A percentile compares a stretch with the other conserved stretches of the same genome.
These are phyloP conservation scores for Beauveria sp. DNA, from an alignment of 2,329 filamentous ascomycete species.

Conservation along the genomic window DNA sequence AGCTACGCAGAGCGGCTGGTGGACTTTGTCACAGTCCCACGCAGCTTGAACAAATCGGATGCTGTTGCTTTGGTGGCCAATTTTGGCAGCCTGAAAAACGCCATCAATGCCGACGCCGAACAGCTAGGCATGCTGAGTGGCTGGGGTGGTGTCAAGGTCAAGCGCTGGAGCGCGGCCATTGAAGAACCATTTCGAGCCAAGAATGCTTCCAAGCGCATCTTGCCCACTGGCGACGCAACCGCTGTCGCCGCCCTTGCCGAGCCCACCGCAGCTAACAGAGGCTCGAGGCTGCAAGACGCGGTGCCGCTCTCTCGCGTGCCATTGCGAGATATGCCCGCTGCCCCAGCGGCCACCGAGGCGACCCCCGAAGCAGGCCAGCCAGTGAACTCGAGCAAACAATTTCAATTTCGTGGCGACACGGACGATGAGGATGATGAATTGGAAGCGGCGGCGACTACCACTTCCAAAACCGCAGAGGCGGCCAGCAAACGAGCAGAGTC, in stretches of 20 bases:
- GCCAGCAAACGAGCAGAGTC: not conserved
- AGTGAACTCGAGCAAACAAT: conserved; percentile 22
- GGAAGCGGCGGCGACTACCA: conserved; percentile 42
- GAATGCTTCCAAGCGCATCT: conserved; percentile 51
- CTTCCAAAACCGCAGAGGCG: conserved; percentile 28
- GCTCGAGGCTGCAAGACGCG: conserved; percentile 29
- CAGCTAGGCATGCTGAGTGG: conserved; percentile 78
- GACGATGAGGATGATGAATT: conserved; percentile 43
- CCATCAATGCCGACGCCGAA: conserved; percentile 81
- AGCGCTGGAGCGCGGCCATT: conserved; percentile 73
- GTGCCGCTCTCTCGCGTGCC: conserved; percentile 33
- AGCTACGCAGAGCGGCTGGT: conserved; percentile 81
- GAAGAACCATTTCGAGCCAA: conserved; percentile 77
- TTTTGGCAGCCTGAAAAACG: conserved; percentile 81
- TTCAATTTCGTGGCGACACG: conserved; percentile 31
- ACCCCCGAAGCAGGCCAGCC: not conserved
- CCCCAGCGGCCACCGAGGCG: not conserved
- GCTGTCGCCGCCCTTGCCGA: not conserved
- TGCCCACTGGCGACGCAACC: conserved; percentile 17
- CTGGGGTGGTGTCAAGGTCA: conserved; percentile 94
- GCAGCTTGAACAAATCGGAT: conserved; percentile 91
- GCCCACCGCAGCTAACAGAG: conserved; percentile 15
- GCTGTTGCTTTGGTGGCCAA: conserved; percentile 83
- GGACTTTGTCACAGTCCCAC: conserved; percentile 85
- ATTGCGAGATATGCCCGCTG: conserved; percentile 30